Evolutionary conservation across 768 basidiomycete genomes (phyloP), one percentile per base, ranked within the genome.

Genomic region (Lepiota venenata): DNA sequence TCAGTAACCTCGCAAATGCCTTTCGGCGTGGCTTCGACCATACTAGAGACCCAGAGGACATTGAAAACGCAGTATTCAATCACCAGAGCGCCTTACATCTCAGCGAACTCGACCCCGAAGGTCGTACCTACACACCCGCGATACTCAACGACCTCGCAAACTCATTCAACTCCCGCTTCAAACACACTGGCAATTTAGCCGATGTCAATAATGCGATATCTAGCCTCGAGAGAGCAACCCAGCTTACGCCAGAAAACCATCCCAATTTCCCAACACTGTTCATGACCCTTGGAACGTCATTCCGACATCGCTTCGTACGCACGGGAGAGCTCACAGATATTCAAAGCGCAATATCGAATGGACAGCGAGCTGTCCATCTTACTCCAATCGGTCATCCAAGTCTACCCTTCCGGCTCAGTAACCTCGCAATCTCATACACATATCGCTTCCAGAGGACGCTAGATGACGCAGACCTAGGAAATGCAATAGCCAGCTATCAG

Each of bases 391-490:
- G 46, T 21, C 61, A 65, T 56, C 37, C 61, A 2, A 12, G 39
- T 18, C 59, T 60, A 6, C 56, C 60, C n/a, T 18, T 40, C 1
- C 29, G 44, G 18, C 57, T 65, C 14, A 29, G 57, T 20, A 47
- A 61, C 29, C 66, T 66, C 43, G 67, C 61, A 2, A 62, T 52
- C 44, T 55, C 55, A 8, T 53, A 64, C 6, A n/a, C 20, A 15
- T 11, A 2, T 16, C 47, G 15, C 29, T 48, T n/a, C 47, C 59
- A 10, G 36, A 51, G 12, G 6, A 48, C 47, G 2, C 16, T 11
- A 7, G 47, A 56, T 14, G 4, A 43, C 10, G 16, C 11, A 2
- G 25, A 25, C 25, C 25, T 56, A 29, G n/a, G 16, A 20, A 43
- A 27, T 21, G 39, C 50, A 12, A 43, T 56, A 10, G 29, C 20